A percentile compares a stretch with the other conserved stretches of the same genome.
phyloP scores from a whole-genome alignment of 352 stramenopile species.

The Globisporangium apiculatum region DNA sequence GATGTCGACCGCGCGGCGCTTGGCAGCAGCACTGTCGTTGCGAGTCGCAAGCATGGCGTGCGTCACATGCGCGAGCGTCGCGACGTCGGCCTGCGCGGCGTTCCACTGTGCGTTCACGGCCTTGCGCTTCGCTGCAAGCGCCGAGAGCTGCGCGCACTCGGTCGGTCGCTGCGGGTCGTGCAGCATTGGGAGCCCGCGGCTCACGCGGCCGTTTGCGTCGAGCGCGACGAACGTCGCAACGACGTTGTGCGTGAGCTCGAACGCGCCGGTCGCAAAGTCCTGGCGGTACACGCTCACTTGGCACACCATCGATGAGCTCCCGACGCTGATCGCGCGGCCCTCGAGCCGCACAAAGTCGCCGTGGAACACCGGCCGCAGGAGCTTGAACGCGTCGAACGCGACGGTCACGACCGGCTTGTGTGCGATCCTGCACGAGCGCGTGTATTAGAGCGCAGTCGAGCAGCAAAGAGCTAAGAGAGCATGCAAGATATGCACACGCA shows the following conservation, averaged over 20 bases:
- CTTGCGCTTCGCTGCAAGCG: conserved; percentile 24
- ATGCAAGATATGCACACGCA: background rate
- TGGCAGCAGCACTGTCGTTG: conserved; percentile 6
- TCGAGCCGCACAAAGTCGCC: conserved; percentile 38
- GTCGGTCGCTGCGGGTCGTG: conserved; percentile 16
- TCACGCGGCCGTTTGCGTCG: conserved; percentile 14
- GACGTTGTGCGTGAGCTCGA: conserved; percentile 38
- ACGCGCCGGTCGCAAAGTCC: conserved; percentile 23
- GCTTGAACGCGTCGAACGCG: conserved; percentile 38
- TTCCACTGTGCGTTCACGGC: conserved; percentile 26
- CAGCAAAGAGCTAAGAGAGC: background rate
- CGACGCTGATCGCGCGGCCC: conserved; percentile 27
- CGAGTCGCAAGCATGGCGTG: conserved; percentile 21
- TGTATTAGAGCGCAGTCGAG: background rate
- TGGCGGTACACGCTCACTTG: conserved; percentile 39
- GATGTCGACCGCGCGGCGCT: conserved; percentile 16
- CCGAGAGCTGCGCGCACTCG: conserved; percentile 21
- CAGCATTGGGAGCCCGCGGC: conserved; percentile 15
- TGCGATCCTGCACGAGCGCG: conserved; percentile 15
- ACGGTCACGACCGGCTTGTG: conserved; percentile 27
- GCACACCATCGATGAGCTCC: conserved; percentile 31
- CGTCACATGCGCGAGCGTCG: conserved; percentile 19
- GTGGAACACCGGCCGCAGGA: conserved; percentile 28
- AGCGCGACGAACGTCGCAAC: conserved; percentile 36
- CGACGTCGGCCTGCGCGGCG: conserved; percentile 19